These are phyloP conservation scores for Backusella luteola DNA, from an alignment of 192 early-diverging fungal genomes.

Conservation along the genomic window DNA sequence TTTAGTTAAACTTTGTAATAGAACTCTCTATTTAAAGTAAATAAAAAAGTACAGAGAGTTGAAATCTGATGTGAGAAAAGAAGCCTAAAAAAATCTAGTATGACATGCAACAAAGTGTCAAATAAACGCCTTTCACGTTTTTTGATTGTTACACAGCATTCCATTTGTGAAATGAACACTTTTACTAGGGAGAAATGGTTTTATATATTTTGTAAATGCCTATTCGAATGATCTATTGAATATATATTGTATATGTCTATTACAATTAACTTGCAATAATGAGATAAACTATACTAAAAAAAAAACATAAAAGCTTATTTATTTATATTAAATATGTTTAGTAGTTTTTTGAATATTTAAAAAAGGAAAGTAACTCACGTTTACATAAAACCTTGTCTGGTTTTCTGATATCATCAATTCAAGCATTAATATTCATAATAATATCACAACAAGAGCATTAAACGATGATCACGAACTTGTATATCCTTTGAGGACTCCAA, in stretches of 20 bases:
- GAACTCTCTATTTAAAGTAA: no score
- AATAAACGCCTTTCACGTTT: background rate
- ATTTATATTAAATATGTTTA: background rate
- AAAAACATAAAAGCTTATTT: background rate
- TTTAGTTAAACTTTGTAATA: no score
- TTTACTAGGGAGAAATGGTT: background rate
- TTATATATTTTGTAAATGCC: background rate
- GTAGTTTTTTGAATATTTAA: background rate
- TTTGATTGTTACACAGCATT: background rate
- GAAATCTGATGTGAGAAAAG: no score
- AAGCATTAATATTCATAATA: background rate
- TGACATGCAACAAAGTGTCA: background rate
- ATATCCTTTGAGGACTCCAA: background rate
- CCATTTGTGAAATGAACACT: background rate
- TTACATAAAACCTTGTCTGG: background rate
- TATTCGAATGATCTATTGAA: background rate
- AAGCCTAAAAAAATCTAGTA: background rate
- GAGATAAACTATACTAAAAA: background rate
- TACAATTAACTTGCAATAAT: background rate
- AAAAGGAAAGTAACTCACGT: slow-evolving; percentile 1
- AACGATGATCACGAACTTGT: background rate
- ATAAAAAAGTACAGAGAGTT: no score
- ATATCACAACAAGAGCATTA: background rate
- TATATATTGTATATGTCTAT: background rate
- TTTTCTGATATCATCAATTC: background rate